Percentiles rank a stretch among this genome's conserved stretches.
phyloP scores from a whole-genome alignment of 306 rosid genomes.

The Luffa acutangula region DNA sequence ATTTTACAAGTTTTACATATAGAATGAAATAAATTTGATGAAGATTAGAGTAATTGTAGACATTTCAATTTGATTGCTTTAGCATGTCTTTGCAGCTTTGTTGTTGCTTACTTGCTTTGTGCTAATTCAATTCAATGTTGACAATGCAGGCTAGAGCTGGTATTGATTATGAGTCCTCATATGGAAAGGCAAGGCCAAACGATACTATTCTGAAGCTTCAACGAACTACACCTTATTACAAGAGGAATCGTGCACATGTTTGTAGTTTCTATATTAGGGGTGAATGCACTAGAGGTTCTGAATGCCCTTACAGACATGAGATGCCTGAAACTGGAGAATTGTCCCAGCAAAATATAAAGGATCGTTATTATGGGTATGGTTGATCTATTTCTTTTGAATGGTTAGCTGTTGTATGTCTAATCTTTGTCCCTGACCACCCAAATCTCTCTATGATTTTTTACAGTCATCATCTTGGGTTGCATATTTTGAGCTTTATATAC shows the following conservation, averaged over 20 bases:
- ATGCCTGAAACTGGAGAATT: slow-evolving; percentile 91
- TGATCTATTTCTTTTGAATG: slow-evolving; percentile 4
- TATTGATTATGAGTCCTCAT: slow-evolving; percentile 82
- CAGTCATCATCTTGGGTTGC: neutral
- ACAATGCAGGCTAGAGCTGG: slow-evolving; percentile 88
- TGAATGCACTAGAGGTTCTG: slow-evolving; percentile 88
- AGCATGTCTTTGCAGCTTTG: neutral
- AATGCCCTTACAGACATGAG: slow-evolving; percentile 92
- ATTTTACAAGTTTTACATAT: neutral
- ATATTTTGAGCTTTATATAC: neutral
- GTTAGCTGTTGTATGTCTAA: neutral
- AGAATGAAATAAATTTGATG: neutral
- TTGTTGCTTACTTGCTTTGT: neutral
- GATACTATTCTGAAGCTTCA: slow-evolving; percentile 92
- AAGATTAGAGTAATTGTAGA: neutral
- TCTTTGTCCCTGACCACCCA: neutral
- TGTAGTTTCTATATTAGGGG: slow-evolving; percentile 91
- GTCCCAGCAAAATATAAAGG: slow-evolving; percentile 88
- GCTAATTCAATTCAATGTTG: slow-evolving; percentile 2
- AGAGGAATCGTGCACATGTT: slow-evolving; percentile 78
- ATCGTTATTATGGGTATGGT: slow-evolving; percentile 94
- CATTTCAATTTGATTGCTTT: neutral
- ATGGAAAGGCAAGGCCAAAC: slow-evolving; percentile 63
- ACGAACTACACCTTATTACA: slow-evolving; percentile 81
- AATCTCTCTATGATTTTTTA: neutral